Evolutionary conservation across 305 asterid genomes (phyloP).

Genomic region (Rubia balearica): DNA sequence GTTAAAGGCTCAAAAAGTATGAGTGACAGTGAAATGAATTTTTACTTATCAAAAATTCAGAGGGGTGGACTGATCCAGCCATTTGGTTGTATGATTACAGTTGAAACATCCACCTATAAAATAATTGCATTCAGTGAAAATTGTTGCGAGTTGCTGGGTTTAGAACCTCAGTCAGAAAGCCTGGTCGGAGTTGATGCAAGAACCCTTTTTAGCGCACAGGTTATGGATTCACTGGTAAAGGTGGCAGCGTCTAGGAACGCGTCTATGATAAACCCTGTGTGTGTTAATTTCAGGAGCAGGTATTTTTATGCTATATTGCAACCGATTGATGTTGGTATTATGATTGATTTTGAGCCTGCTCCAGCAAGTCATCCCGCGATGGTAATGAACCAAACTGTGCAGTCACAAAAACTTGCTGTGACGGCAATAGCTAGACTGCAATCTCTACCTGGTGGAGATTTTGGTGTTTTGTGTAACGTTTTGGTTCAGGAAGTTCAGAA

Average conservation of each 20-base stretch:
- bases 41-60: constrained; percentile 48
- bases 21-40: constrained; percentile 29
- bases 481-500: constrained; percentile 55
- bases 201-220: constrained; percentile 38
- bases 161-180: constrained; percentile 13
- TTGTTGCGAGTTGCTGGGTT: constrained; percentile 45
- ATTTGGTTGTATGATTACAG: constrained; percentile 55
- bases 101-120: constrained; percentile 36
- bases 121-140: constrained; percentile 52
- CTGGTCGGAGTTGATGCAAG: constrained; percentile 49
- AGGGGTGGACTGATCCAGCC: constrained; percentile 69
- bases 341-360: constrained; percentile 72
- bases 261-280: constrained; percentile 52
- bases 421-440: constrained; percentile 45
- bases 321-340: constrained; percentile 55
- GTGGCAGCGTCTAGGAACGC: constrained; percentile 33
- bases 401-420: constrained; percentile 48
- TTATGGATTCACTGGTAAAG: constrained; percentile 35
- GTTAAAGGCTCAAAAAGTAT: constrained; percentile 7
- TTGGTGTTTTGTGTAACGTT: constrained; percentile 44
- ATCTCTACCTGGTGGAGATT: constrained; percentile 44
- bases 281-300: constrained; percentile 40
- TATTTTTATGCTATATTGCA: constrained; percentile 64
- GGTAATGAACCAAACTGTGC: constrained; percentile 23
- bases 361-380: constrained; percentile 29